Evolutionary conservation across 768 basidiomycete species (phyloP).

Genomic region (Porphyrellus cyaneotinctus): DNA sequence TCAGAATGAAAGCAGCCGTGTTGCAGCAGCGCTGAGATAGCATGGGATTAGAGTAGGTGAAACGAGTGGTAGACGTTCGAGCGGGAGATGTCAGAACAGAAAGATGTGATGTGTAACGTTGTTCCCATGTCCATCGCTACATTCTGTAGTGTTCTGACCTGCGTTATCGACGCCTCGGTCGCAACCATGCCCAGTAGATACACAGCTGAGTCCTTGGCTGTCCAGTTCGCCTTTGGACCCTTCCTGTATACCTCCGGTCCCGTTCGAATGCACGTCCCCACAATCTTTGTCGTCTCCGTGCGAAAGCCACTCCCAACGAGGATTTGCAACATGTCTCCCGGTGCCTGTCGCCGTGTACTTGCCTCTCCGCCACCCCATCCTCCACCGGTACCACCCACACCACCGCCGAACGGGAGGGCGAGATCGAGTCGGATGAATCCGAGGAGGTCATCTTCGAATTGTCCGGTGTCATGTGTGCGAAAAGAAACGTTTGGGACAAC

Average conservation of each 20-base stretch:
- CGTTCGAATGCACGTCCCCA: constrained; percentile 73
- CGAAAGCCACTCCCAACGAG: too few species aligned
- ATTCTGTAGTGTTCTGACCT: too few species aligned
- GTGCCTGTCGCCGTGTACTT: constrained; percentile 82
- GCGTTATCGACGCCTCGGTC: constrained; percentile 78
- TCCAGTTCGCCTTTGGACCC: too few species aligned
- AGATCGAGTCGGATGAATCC: constrained; percentile 91
- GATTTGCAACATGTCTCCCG: too few species aligned
- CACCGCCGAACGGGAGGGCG: constrained; percentile 50
- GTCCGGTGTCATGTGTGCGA: constrained; percentile 85
- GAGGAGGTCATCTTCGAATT: constrained; percentile 95
- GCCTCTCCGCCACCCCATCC: constrained; percentile 53
- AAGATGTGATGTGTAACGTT: too few species aligned
- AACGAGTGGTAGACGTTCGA: too few species aligned
- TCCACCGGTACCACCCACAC: constrained; percentile 30
- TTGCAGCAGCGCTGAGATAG: too few species aligned
- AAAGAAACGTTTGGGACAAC: constrained; percentile 91
- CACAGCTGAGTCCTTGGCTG: constrained; percentile 90
- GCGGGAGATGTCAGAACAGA: too few species aligned
- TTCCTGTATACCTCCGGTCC: too few species aligned
- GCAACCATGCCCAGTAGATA: constrained; percentile 94
- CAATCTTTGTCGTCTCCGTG: constrained; percentile 80
- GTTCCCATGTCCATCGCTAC: too few species aligned
- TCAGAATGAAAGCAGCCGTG: too few species aligned
- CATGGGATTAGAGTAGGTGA: too few species aligned